Evolutionary conservation across 2,329 filamentous ascomycete genomes (phyloP), one percentile per base, ranked within the genome.

Genomic region (Penicillium sp.): DNA sequence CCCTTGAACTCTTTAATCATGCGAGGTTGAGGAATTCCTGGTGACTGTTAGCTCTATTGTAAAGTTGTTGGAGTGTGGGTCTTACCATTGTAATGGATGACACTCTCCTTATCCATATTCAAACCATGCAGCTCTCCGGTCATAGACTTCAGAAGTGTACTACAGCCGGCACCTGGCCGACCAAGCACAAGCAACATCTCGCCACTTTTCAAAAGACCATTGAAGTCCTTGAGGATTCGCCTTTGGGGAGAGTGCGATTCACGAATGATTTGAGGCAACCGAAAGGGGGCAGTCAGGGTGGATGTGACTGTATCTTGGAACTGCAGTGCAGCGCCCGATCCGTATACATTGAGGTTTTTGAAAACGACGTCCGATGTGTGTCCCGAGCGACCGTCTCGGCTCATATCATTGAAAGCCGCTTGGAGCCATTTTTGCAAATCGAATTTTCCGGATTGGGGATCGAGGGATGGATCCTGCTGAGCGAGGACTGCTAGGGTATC

Each of bases 91-190:
- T 94, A 94, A 77, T 94, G 93, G 70, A 94, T 85, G 54, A 88
- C 84, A 0, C 89, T 88, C 7, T 79, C 75, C 2, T 87, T 75
- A 49, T 90, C 88, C 23, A 93, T 79, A 60, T 83, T 83, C 67
- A 93, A 86, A 42, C 91, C 91, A 64, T 92, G 87, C 27, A 88
- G 89, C 75, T 94, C 90, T 61, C 91, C 90, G 12, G 89, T 84
- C 63, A 94, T 83, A 0, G 90, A 90, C 79, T 94, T 94, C 58
- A 96, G 80, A 61, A 94, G 86, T 2, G 91, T 94, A 41, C 88
- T 90, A 75, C 91, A 96, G 49, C 75, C 75, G 10, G 71, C 67
- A 15, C 77, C 76, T 2, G 76, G 76, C 13, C 73, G 76, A 2
- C 81, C 81, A 0, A 83, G 73, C 0, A 83, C 81, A 13, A 82